Evolutionary conservation across 140 eudicot genomes (phyloP).

Genomic region (Oenanthe javanica): DNA sequence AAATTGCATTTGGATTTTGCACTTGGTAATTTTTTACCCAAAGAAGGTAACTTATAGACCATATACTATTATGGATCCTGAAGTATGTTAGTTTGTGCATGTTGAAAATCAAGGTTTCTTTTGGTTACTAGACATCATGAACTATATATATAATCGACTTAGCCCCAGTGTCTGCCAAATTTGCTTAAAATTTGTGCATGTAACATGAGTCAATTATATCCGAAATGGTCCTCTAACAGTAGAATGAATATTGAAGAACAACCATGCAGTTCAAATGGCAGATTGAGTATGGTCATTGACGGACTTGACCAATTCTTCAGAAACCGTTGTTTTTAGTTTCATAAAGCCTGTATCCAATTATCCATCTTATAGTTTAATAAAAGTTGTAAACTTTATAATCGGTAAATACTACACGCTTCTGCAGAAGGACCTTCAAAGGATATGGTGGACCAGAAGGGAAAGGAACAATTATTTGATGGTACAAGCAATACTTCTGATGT

Average conservation of each 20-base stretch:
- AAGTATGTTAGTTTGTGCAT: neutral
- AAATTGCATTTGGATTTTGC: conserved; percentile 95
- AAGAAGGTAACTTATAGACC: conserved; percentile 51
- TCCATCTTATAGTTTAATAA: neutral
- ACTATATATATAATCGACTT: neutral
- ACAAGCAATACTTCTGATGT: conserved; percentile 31
- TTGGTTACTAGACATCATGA: neutral
- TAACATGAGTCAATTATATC: neutral
- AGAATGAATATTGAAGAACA: neutral
- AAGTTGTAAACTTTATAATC: neutral
- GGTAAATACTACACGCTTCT: conserved; percentile 20
- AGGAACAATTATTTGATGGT: conserved; percentile 54
- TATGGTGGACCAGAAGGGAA: conserved; percentile 52
- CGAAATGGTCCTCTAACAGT: neutral
- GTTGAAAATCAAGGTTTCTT: neutral
- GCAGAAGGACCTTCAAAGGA: conserved; percentile 68
- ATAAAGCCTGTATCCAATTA: neutral
- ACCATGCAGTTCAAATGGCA: neutral
- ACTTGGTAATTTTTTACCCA: conserved; percentile 65
- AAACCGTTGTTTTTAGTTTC: neutral
- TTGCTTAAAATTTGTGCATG: neutral
- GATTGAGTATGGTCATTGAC: neutral
- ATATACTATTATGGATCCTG: neutral
- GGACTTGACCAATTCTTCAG: neutral
- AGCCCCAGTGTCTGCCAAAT: neutral